Evolutionary conservation across 2,329 filamentous ascomycete species (phyloP).

Genomic region (Knufia fluminis): DNA sequence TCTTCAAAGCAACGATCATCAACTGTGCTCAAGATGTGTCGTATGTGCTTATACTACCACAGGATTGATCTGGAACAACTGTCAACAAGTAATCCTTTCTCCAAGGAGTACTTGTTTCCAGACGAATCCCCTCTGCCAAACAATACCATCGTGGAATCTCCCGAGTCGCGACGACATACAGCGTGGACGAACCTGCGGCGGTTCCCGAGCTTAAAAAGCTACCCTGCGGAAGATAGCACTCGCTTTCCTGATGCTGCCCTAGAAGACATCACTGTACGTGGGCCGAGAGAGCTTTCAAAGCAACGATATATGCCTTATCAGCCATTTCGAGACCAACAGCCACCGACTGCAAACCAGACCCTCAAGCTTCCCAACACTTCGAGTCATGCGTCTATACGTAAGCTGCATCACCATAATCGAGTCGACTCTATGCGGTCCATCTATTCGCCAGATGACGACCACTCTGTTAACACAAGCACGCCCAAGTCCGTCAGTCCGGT

Average conservation of each 20-base stretch:
- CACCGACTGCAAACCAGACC: no score
- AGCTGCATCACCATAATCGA: neutral
- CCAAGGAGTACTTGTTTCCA: neutral
- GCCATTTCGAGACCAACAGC: neutral
- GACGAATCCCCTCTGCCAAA: neutral
- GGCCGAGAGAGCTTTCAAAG: neutral
- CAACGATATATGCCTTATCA: neutral
- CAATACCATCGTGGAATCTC: slow-evolving; percentile 6
- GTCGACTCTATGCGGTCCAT: neutral
- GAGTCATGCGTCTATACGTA: neutral
- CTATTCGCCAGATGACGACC: neutral
- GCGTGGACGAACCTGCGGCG: slow-evolving; percentile 4
- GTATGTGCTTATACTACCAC: slow-evolving; percentile 7
- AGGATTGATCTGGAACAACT: neutral
- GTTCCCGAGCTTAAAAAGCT: slow-evolving; percentile 1
- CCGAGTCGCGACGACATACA: neutral
- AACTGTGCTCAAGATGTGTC: slow-evolving; percentile 7
- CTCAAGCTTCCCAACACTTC: no score
- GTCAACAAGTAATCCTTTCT: slow-evolving; percentile 6
- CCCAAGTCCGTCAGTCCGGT: neutral
- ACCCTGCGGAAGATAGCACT: neutral
- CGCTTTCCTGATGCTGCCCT: neutral
- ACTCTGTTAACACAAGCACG: neutral
- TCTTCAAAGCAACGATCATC: neutral
- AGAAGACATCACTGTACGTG: neutral